Evolutionary conservation across 768 basidiomycete species (phyloP), one percentile per base, ranked within the genome.

Genomic region (Tulasnella sp.): DNA sequence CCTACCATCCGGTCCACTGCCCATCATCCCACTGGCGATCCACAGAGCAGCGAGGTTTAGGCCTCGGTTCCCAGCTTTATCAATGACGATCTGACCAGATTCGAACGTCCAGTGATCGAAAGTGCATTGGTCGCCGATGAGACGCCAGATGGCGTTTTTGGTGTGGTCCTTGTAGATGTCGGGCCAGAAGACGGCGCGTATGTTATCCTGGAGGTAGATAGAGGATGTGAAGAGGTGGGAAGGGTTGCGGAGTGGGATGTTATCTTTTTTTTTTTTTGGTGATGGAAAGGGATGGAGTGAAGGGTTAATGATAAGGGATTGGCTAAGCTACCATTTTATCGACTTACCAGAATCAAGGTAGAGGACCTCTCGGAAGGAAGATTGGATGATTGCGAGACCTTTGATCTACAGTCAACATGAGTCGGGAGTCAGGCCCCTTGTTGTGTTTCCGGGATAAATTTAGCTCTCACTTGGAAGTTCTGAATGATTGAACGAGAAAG

Each of bases 131-230:
- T 68, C 65, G 9, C 70, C 70, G 21, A 74, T 59, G 29, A 72
- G 42, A 19, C 74, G 66, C 70, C 72, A 76, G 60, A 76, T 70
- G 17, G 74, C 70, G 61, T 76, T 76, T 29, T 69, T 67, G 15
- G 71, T 70, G 45, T 72, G 68, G 57, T 74, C 74, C 58, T 72
- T 74, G 44, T 70, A 72, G 38, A 73, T 63, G 62, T 76, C 74
- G 2, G 74, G 73, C 74, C 74, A 76, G 61, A 75, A 73, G 22
- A 70, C 74, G 1, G 69, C 68, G 22, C 59, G 49, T 31, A 66
- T 59, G 3, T 69, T 70, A 22, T 66, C 53, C 10, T 63, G 41
- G 15, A 45, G 56, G 64, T 73, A 75, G 4, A 63, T 27, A 1
- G 65, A 61, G 2, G 69, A 64, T 41, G 68, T 63, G 63, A 76